Percentiles rank a stretch among this genome's conserved stretches.
Conservation (phyloP, 2,329 filamentous ascomycete species). For the Harringtonia aguacate region DNA sequence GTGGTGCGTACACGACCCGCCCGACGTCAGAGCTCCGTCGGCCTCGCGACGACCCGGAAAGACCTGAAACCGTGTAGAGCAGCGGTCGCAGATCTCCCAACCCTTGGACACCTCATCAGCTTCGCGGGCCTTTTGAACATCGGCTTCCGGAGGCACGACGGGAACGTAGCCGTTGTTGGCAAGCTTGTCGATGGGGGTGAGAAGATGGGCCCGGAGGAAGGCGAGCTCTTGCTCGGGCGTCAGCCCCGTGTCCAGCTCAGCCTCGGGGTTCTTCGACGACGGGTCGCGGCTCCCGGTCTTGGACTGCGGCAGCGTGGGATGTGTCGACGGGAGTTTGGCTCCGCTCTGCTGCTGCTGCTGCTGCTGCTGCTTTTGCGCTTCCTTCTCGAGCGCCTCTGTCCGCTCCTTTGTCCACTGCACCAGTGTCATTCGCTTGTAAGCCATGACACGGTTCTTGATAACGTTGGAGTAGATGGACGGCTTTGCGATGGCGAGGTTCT, state of each 20-base stretch:
- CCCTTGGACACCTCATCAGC: slow-evolving; percentile 58
- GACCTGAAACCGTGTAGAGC: slow-evolving; percentile 76
- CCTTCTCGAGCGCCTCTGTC: slow-evolving; percentile 17
- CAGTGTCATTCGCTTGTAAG: slow-evolving; percentile 63
- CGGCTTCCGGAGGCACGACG: slow-evolving; percentile 49
- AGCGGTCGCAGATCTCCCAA: slow-evolving; percentile 86
- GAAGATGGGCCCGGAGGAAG: slow-evolving; percentile 45
- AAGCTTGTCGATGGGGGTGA: slow-evolving; percentile 55
- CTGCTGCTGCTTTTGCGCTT: slow-evolving; percentile 3
- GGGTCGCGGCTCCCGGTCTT: too few species aligned
- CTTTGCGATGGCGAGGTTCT: slow-evolving; percentile 58
- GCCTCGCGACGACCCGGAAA: slow-evolving; percentile 74
- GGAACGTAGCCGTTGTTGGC: slow-evolving; percentile 66
- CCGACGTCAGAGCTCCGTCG: slow-evolving; percentile 65
- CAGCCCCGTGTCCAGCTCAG: slow-evolving; percentile 56
- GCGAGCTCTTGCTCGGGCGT: slow-evolving; percentile 55
- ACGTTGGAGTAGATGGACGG: slow-evolving; percentile 68
- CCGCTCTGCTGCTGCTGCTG: too few species aligned
- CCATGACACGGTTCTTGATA: slow-evolving; percentile 70
- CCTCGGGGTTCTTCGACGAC: background rate
- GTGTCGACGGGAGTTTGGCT: background rate
- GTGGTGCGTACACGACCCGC: slow-evolving; percentile 72
- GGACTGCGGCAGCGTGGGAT: background rate
- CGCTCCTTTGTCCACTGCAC: slow-evolving; percentile 61
- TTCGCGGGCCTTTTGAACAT: slow-evolving; percentile 54